Conservation (phyloP, 2,329 filamentous ascomycete species). For the Aspergillus sp. region DNA sequence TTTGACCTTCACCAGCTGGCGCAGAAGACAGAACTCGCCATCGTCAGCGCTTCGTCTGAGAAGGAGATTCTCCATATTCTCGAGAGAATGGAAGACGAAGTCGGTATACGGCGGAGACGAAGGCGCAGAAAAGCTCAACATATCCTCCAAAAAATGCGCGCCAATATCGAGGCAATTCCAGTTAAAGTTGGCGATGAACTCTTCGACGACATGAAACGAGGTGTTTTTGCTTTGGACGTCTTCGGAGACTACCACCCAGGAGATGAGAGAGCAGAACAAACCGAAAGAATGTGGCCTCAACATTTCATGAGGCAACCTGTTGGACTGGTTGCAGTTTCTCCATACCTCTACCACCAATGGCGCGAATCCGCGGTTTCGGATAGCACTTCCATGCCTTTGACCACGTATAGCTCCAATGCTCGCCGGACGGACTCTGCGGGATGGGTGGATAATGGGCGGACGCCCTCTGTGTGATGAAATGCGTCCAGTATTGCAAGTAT, state of each 20-base stretch:
- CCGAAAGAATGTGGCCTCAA: conserved; percentile 18
- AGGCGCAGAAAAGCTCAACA: conserved; percentile 23
- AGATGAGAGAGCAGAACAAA: conserved; percentile 25
- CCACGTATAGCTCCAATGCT: conserved; percentile 13
- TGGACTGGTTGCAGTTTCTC: conserved; percentile 19
- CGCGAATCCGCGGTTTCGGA: conserved; percentile 9
- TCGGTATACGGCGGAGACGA: conserved; percentile 19
- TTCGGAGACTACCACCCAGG: conserved; percentile 33
- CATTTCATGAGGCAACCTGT: conserved; percentile 8
- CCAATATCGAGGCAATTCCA: conserved; percentile 28
- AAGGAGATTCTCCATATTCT: conserved; percentile 23
- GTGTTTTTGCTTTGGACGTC: conserved; percentile 30
- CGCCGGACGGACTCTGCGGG: conserved; percentile 7
- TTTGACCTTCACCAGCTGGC: conserved; percentile 26
- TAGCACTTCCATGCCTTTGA: conserved; percentile 12
- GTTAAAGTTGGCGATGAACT: conserved; percentile 28
- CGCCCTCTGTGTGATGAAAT: background rate
- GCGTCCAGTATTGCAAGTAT: background rate
- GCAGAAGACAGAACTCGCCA: conserved; percentile 18
- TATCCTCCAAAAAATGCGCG: conserved; percentile 25
- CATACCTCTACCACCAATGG: conserved; percentile 18
- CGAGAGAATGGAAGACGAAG: conserved; percentile 27
- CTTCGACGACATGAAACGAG: conserved; percentile 33
- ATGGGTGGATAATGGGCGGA: conserved; percentile 7
- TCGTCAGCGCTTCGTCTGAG: conserved; percentile 20